phyloP scores from a whole-genome alignment of 2,329 filamentous ascomycete genomes.

The Apiospora kogelbergensis region DNA sequence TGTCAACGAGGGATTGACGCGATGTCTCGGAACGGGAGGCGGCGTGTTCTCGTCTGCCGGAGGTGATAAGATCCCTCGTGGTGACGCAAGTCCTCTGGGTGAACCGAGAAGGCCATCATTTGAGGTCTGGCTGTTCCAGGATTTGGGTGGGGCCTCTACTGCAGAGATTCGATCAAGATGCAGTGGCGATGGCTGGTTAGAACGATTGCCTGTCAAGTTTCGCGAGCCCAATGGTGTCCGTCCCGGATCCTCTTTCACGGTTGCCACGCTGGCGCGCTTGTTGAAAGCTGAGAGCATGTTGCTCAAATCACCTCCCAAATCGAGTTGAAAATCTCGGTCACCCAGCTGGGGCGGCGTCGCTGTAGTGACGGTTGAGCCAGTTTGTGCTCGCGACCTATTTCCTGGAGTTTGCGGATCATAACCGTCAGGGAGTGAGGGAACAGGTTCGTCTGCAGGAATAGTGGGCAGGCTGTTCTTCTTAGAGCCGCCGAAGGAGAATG shows the following conservation, averaged over 20 bases:
- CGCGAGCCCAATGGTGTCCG: conserved; percentile 37
- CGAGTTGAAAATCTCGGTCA: conserved; percentile 45
- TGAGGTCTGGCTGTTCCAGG: conserved; percentile 52
- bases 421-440: conserved; percentile 25
- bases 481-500: conserved; percentile 59
- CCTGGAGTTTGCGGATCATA: conserved; percentile 26
- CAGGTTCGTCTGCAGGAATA: conserved; percentile 36
- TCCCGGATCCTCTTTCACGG: conserved; percentile 41
- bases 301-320: conserved; percentile 58
- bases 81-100: conserved; percentile 31
- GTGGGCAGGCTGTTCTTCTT: conserved; percentile 46
- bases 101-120: conserved; percentile 47
- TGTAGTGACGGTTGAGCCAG: conserved; percentile 53
- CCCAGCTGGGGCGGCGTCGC: conserved; percentile 51
- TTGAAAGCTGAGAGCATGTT: conserved; percentile 53
- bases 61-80: conserved; percentile 18
- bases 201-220: conserved; percentile 46
- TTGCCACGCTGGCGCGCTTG: conserved; percentile 53
- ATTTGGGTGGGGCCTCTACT: conserved; percentile 49
- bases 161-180: conserved; percentile 45
- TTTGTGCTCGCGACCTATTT: conserved; percentile 49
- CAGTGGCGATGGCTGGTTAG: conserved; percentile 46
- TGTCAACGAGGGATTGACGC: conserved; percentile 20
- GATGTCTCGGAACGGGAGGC: conserved; percentile 24
- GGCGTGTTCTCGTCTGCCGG: conserved; percentile 37